These are phyloP conservation scores for Rhizophora mangle DNA, from an alignment of 345 rosid species.

Conservation along the genomic window DNA sequence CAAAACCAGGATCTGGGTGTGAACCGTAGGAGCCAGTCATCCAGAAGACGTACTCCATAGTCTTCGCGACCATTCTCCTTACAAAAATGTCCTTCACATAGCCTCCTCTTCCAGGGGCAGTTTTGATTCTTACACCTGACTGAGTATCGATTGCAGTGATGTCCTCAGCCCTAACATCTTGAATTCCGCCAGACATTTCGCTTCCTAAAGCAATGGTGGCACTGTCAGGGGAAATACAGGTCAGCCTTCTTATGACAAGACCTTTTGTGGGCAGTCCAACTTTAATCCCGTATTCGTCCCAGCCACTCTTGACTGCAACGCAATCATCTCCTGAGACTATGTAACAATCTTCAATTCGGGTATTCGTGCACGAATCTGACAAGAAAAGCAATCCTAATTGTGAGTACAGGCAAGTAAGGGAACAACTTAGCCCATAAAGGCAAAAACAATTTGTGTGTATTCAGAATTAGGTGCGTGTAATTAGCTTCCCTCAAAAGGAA, in stretches of 20 bases:
- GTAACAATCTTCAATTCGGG: slow-evolving; percentile 54
- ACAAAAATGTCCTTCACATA: slow-evolving; percentile 66
- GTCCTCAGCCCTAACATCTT: slow-evolving; percentile 61
- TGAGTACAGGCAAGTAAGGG: background rate
- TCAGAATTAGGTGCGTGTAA: too few relatives aligned
- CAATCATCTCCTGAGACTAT: slow-evolving; percentile 82
- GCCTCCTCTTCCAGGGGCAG: slow-evolving; percentile 67
- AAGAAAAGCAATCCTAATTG: background rate
- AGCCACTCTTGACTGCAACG: slow-evolving; percentile 75
- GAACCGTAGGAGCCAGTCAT: slow-evolving; percentile 51
- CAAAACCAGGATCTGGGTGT: slow-evolving; percentile 54
- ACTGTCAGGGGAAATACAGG: slow-evolving; percentile 77
- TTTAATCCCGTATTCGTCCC: slow-evolving; percentile 70
- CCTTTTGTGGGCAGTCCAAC: slow-evolving; percentile 51
- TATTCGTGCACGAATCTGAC: slow-evolving; percentile 75
- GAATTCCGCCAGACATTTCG: slow-evolving; percentile 84
- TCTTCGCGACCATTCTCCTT: slow-evolving; percentile 42
- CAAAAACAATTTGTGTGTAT: too few relatives aligned
- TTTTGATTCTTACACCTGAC: slow-evolving; percentile 60
- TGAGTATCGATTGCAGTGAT: slow-evolving; percentile 49
- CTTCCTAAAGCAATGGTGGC: slow-evolving; percentile 82
- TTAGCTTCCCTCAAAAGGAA: too few relatives aligned
- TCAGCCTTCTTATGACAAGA: slow-evolving; percentile 50
- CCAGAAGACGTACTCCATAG: slow-evolving; percentile 78
- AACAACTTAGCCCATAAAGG: too few relatives aligned